Base-by-base conservation (phyloP, 257 asterid species). In the Ilex asprella region DNA sequence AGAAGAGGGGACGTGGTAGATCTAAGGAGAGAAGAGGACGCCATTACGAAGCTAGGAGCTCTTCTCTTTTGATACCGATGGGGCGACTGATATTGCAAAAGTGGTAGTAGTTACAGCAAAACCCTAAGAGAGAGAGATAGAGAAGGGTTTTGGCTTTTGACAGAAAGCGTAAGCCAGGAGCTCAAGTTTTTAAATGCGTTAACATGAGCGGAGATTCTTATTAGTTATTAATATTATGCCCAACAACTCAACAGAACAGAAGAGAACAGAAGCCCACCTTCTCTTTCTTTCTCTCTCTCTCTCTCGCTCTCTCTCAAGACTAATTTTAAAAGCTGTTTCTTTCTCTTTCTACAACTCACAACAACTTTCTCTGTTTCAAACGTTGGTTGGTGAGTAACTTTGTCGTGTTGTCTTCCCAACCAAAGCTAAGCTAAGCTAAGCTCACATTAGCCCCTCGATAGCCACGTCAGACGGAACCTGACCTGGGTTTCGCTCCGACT, bases 21-120 rank as follows among this genome's bases (percentile, higher is more conserved):
- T 83, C 95, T 75, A 16, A 80, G 47, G 29, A 79, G 73, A 35
- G 89, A 67, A 31, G 91, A 86, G 58, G 76, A 81, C 16, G 88
- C 82, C 95, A 85, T 82, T 70, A 62, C 72, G 15, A 21, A 2
- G 57, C 0, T 8, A 15, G 2, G n/a, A 15, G 6, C 57, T 53
- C 57, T 16, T 53, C 57, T 53, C 57, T 14, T 2, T 14, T 2
- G 8, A 15, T 2, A 7, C 57, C 30, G 57, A 53, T 16, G 0
- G 57, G 15, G 14, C 57, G 10, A 16, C 11, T 46, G 11, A 14
- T 46, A 41, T 11, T 7, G 47, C 47, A 15, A 49, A 12, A 15
- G 14, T 11, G 54, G 50, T 49, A 49, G 41, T 4, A 3, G 54
- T 12, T 11, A 3, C 16, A 7, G n/a, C 54, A 49, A 49, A 49